Evolutionary conservation across 805 yeast species (phyloP), one percentile per base, ranked within the genome.

Genomic region (Candida pseudoglaebosa): DNA sequence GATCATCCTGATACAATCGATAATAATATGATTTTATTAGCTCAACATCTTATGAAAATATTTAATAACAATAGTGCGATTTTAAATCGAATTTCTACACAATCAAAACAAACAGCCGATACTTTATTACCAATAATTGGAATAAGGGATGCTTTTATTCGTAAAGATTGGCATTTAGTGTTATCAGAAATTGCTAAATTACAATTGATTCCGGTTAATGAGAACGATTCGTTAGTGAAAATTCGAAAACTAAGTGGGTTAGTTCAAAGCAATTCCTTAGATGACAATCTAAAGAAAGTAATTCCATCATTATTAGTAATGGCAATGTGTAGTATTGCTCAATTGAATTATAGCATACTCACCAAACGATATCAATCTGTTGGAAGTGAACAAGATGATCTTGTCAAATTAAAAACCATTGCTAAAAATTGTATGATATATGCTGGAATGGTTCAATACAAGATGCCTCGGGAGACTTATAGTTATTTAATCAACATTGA

Each of bases 391-490:
- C 54, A 50, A 36, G 77, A 74, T 40, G 84, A 81, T 54, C 61
- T 75, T 15, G 67, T 59, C 3, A 75, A 77, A 30, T 64, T 87
- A 53, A 73, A 73, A 44, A 46, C 50, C 18, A 71, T 83, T 46
- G 88, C 95, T 2, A 83, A 80, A 58, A 88, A 88, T 60, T 84
- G 95, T 60, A 88, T 90, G 89, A 78, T 90, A 3, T 91, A 84
- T 59, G 95, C 97, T 5, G 98, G 97, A 44, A 84, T 91, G 81
- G 82, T 90, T 26, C 95, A 87, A 62, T 89, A 85, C 62, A 82
- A 84, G 57, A 87, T 90, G 95, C 95, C 96, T 6, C 63, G 83
- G 41, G 95, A 87, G 50, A 81, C 87, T 0, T 87, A 84, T 56
- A 78, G 85, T 48, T 72, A 79, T 30, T 65, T 85, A 52, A 78